phyloP scores from a whole-genome alignment of 805 yeast species.

The Candida mattraensis region DNA sequence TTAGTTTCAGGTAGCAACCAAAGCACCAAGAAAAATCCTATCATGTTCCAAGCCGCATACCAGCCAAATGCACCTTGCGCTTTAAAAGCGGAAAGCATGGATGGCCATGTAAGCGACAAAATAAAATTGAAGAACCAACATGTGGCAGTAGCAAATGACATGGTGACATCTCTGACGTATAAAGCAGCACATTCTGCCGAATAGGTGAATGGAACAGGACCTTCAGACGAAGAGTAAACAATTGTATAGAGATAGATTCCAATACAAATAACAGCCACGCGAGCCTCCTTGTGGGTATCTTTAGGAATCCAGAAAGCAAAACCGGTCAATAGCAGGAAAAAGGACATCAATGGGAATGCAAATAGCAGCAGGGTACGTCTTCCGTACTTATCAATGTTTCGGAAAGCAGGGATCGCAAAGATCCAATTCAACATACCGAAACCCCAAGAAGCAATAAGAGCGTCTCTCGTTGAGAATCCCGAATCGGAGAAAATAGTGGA shows the following conservation, averaged over 20 bases:
- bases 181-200: constrained; percentile 84
- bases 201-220: constrained; percentile 88
- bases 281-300: constrained; percentile 40
- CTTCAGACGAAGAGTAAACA: constrained; percentile 82
- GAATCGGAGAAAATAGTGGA: constrained; percentile 72
- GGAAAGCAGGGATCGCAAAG: constrained; percentile 81
- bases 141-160: constrained; percentile 75
- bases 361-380: constrained; percentile 59
- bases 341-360: constrained; percentile 66
- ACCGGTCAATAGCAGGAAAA: constrained; percentile 60
- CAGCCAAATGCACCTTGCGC: constrained; percentile 87
- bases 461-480: constrained; percentile 58
- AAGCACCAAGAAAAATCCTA: constrained; percentile 68
- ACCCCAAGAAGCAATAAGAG: constrained; percentile 82
- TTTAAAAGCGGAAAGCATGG: constrained; percentile 61
- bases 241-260: constrained; percentile 75
- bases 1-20: constrained; percentile 74
- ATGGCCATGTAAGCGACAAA: constrained; percentile 78
- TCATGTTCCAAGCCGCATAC: constrained; percentile 82
- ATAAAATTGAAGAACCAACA: constrained; percentile 74
- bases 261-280: constrained; percentile 65
- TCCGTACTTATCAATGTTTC: constrained; percentile 76
- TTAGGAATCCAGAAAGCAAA: constrained; percentile 71
- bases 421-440: constrained; percentile 79
- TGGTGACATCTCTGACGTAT: constrained; percentile 76